A percentile compares a stretch with the other conserved stretches of the same genome.
Conservation (phyloP, 1,139 yeast species). For the Kurtzmaniella quercitrusa region DNA sequence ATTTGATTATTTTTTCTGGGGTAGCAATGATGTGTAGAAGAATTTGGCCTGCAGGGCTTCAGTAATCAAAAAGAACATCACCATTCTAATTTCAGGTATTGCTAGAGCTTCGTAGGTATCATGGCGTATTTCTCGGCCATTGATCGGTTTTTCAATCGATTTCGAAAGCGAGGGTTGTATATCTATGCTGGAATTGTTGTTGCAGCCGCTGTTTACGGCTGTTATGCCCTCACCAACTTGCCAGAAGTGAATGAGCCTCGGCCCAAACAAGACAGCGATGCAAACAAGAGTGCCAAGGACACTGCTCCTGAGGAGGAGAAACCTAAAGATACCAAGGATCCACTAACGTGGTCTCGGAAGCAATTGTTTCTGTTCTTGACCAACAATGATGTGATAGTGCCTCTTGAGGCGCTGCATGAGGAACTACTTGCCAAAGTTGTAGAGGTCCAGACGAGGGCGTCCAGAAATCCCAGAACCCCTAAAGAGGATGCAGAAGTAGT, state of each 20-base stretch:
- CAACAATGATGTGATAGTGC: conserved; percentile 1
- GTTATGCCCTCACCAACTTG: conserved; percentile 28
- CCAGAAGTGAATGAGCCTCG: conserved; percentile 15
- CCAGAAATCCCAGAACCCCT: not conserved
- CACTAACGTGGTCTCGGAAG: conserved; percentile 5
- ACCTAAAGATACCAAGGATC: conserved; percentile 2
- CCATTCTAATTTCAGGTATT: not conserved
- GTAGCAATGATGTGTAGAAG: too few relatives aligned
- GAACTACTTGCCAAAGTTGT: conserved; percentile 3
- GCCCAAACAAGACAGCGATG: not conserved
- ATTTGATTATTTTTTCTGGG: too few relatives aligned
- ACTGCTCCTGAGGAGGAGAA: conserved; percentile 1
- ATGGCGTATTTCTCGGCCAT: conserved; percentile 4
- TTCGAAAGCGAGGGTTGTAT: conserved; percentile 30
- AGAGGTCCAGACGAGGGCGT: not conserved
- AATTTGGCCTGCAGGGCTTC: too few relatives aligned
- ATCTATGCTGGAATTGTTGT: conserved; percentile 30
- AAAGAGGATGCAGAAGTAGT: not conserved
- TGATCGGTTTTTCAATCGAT: conserved; percentile 6
- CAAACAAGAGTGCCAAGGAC: not conserved
- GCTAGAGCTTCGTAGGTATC: not conserved
- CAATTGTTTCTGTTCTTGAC: conserved; percentile 3
- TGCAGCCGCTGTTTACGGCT: conserved; percentile 30
- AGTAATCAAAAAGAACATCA: not conserved
- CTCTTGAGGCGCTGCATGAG: conserved; percentile 3